Percentiles rank a stretch among this genome's conserved stretches.
Evolutionary conservation across 352 stramenopile species (phyloP).

Genomic region (Pythium dissotocum): DNA sequence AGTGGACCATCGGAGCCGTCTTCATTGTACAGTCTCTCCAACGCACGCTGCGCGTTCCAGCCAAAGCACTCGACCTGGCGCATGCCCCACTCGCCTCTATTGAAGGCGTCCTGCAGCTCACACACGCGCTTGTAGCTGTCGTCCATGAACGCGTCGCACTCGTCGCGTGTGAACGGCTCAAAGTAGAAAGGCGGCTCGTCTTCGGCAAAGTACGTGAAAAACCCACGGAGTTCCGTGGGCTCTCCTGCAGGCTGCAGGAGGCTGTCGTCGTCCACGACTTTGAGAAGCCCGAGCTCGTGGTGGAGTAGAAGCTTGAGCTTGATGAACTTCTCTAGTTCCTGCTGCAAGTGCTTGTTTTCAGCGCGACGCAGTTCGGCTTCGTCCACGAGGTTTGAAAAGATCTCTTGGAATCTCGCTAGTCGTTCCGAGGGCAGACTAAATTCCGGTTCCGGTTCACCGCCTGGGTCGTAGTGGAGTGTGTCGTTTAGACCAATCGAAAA

Average conservation of each 20-base stretch:
- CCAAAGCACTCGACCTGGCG: slow-evolving; percentile 20
- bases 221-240: slow-evolving; percentile 2
- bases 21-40: background rate
- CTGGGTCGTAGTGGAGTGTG: background rate
- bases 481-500: slow-evolving; percentile 3
- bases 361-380: slow-evolving; percentile 15
- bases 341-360: slow-evolving; percentile 9
- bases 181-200: slow-evolving; percentile 27
- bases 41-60: slow-evolving; percentile 21
- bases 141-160: slow-evolving; percentile 14
- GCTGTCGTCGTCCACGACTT: background rate
- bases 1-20: background rate
- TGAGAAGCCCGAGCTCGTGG: slow-evolving; percentile 16
- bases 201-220: slow-evolving; percentile 23
- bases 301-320: slow-evolving; percentile 24
- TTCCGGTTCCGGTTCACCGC: background rate
- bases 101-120: slow-evolving; percentile 16
- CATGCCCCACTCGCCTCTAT: slow-evolving; percentile 16
- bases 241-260: background rate
- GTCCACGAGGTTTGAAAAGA: slow-evolving; percentile 18
- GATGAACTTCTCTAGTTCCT: slow-evolving; percentile 11
- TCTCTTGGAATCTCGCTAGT: slow-evolving; percentile 6
- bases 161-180: slow-evolving; percentile 19
- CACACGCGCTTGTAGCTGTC: slow-evolving; percentile 5
- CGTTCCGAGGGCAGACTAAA: slow-evolving; percentile 1